Evolutionary conservation across 306 rosid species (phyloP).

Genomic region (Mucuna pruriens): DNA sequence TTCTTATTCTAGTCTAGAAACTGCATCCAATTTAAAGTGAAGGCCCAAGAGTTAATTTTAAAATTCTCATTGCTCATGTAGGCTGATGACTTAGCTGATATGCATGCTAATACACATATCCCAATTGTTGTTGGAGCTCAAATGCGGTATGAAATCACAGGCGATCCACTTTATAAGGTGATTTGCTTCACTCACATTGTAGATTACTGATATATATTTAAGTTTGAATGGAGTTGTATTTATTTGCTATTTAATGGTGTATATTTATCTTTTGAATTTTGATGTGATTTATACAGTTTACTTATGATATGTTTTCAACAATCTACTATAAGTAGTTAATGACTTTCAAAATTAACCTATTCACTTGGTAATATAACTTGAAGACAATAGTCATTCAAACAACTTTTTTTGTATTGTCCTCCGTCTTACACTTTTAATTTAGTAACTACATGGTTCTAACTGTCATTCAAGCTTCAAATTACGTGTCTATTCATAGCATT

Average conservation of each 20-base stretch:
- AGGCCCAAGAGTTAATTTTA: neutral
- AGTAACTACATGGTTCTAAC: neutral
- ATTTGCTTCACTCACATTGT: constrained; percentile 11
- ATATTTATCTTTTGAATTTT: neutral
- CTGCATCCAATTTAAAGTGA: neutral
- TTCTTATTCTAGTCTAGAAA: neutral
- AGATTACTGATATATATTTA: constrained; percentile 1
- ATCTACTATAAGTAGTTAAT: neutral
- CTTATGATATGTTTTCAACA: neutral
- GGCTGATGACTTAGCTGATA: constrained; percentile 76
- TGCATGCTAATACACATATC: constrained; percentile 87
- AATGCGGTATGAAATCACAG: constrained; percentile 83
- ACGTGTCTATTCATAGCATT: constrained; percentile 1
- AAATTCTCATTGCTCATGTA: constrained; percentile 37
- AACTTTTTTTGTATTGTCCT: neutral
- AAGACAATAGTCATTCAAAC: neutral
- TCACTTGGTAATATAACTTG: neutral
- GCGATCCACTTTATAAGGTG: constrained; percentile 91
- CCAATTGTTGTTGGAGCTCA: constrained; percentile 90
- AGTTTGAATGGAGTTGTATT: neutral
- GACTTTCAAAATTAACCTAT: neutral
- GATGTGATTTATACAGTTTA: neutral
- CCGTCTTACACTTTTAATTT: neutral
- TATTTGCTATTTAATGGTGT: neutral
- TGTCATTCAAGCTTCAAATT: neutral